These are phyloP conservation scores for Kluyveromyces wickerhamii DNA, from an alignment of 805 yeast genomes.

Conservation along the genomic window DNA sequence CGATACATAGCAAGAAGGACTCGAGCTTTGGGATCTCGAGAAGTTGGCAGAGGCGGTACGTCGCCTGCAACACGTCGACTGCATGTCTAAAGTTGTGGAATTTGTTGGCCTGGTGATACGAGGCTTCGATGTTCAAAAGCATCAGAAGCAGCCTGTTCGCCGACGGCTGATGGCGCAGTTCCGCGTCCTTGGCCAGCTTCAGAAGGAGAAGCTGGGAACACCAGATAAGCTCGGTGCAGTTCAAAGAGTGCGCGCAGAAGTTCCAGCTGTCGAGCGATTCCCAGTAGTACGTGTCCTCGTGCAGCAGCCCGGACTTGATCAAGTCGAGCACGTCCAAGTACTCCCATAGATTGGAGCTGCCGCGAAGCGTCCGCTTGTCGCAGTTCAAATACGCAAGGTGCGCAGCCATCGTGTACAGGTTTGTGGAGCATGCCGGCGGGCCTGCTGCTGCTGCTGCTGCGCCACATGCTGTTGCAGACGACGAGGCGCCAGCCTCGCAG, in stretches of 20 bases:
- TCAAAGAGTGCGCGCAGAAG: constrained; percentile 23
- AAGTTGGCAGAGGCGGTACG: constrained; percentile 46
- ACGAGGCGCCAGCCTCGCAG: not conserved
- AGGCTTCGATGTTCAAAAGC: constrained; percentile 60
- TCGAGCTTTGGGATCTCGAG: constrained; percentile 8
- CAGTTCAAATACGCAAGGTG: constrained; percentile 12
- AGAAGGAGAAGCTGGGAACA: constrained; percentile 21
- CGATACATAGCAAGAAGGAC: constrained; percentile 47
- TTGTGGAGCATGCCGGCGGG: constrained; percentile 10
- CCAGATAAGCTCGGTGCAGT: constrained; percentile 21
- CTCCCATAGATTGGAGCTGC: not conserved
- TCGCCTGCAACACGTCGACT: constrained; percentile 88
- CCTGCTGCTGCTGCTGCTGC: constrained; percentile 7
- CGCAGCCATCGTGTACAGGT: constrained; percentile 24
- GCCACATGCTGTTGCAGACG: constrained; percentile 4
- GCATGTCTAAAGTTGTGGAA: constrained; percentile 96
- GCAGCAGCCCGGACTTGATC: constrained; percentile 6
- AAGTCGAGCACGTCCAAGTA: not conserved
- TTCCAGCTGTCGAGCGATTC: constrained; percentile 21
- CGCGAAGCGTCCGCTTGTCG: not conserved
- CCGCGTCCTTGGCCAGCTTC: constrained; percentile 14
- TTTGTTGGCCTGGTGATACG: constrained; percentile 77
- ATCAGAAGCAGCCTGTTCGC: constrained; percentile 50
- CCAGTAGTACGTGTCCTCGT: constrained; percentile 13
- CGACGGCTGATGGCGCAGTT: constrained; percentile 3